Conservation (phyloP, 2,329 filamentous ascomycete species). For the Cercospora beticola region DNA sequence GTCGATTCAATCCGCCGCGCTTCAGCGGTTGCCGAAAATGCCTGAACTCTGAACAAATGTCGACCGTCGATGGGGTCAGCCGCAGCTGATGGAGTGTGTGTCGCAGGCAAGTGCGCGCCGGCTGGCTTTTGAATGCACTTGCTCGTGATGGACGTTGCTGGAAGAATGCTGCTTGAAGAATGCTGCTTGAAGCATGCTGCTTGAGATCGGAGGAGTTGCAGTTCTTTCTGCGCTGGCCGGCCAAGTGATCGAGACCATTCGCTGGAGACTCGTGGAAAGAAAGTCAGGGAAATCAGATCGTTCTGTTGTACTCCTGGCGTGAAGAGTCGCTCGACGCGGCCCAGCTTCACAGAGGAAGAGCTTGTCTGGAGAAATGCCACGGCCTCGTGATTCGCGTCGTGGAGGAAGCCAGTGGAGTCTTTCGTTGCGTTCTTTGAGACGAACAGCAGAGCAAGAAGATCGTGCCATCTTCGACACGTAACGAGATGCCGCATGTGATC, state of each 20-base stretch:
- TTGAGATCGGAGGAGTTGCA: neutral
- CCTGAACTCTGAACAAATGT: neutral
- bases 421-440: neutral
- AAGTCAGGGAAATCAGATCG: neutral
- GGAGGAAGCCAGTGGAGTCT: too few relatives aligned
- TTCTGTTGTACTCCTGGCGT: neutral
- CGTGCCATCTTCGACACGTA: neutral
- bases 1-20: neutral
- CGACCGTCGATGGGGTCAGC: neutral
- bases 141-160: neutral
- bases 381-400: neutral
- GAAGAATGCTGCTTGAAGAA: neutral
- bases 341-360: neutral
- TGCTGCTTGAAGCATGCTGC: neutral
- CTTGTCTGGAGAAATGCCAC: neutral
- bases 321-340: neutral
- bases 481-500: neutral
- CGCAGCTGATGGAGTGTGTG: neutral
- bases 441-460: neutral
- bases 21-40: neutral
- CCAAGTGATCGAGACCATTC: neutral
- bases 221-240: neutral
- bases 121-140: neutral
- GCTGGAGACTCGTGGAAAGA: neutral
- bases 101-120: neutral